Conservation (phyloP, 2,329 filamentous ascomycete genomes). For the Fusarium siculi region DNA sequence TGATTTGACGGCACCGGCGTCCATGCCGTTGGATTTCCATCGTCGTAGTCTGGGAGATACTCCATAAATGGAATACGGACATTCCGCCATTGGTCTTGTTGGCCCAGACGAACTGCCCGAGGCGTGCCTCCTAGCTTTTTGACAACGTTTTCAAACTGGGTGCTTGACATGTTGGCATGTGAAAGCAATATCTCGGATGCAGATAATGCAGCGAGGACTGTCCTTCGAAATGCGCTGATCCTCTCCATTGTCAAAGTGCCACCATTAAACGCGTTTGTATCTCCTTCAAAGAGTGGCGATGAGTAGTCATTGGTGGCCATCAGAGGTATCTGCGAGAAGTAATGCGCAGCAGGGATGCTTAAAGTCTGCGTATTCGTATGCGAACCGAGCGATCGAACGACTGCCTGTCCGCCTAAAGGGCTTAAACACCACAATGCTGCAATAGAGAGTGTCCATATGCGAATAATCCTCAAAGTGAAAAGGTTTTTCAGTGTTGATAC, state of each 20-base stretch:
- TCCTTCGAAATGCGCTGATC: background rate
- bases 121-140: background rate
- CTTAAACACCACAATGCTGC: background rate
- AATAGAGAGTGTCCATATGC: background rate
- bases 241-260: rapidly evolving
- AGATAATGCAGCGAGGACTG: background rate
- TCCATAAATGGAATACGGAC: background rate
- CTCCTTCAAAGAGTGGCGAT: rapidly evolving
- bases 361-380: background rate
- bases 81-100: background rate
- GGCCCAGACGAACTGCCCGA: background rate
- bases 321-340: background rate
- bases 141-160: background rate
- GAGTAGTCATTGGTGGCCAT: background rate
- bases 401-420: background rate
- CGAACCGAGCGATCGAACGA: background rate
- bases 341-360: background rate
- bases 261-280: background rate
- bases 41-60: background rate
- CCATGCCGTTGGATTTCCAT: background rate
- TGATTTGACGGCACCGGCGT: background rate
- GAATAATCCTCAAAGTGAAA: background rate
- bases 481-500: background rate
- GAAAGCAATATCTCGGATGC: background rate
- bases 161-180: background rate